Base-by-base conservation (phyloP, 495 filamentous ascomycete genomes). In the Annulohypoxylon stygium region DNA sequence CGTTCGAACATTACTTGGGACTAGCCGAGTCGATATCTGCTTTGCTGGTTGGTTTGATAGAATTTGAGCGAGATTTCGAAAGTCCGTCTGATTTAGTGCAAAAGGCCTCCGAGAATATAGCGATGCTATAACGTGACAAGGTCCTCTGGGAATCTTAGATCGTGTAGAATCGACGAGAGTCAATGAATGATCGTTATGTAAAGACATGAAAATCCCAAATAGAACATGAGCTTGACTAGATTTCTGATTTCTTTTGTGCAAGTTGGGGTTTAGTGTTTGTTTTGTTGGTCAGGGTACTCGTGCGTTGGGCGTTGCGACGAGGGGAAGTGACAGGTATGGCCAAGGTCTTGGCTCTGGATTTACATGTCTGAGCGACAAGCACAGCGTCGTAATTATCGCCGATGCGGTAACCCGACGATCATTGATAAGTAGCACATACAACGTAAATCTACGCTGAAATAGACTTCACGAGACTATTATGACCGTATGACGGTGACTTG, bases 321-420 rank as follows among this genome's bases (percentile, higher is more conserved):
- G 34, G 55, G 55, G 34, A 59, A 39, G 26, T 39, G 34, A 41
- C 9, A 41, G n/a, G 36, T 20, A 59, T 33, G 55, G 55, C 55
- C 55, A 39, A 59, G 55, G 3, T 59, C 55, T 59, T 41, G 55
- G 55, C 55, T 59, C 9, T n/a, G 34, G 7, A n/a, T 58, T 37
- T 37, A 37, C 18, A 14, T 36, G 54, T 58, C 54, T 37, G 54
- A 58, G 54, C 33, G 23, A 30, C 11, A 14, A 23, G 50, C 4
- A 30, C 50, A 53, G 23, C 25, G 12, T 58, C n/a, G 16, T n/a
- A 58, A 58, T 20, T 34, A 34, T n/a, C 54, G 33, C 55, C 55
- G 55, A 59, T 59, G 34, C 16, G 7, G 55, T 39, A 39, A 39
- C 9, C 55, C 30, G 55, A 23, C 16, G 55, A 41, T 41, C 34